These are phyloP conservation scores for Sporothrix variecibatus DNA, from an alignment of 2,329 filamentous ascomycete genomes.

Conservation along the genomic window DNA sequence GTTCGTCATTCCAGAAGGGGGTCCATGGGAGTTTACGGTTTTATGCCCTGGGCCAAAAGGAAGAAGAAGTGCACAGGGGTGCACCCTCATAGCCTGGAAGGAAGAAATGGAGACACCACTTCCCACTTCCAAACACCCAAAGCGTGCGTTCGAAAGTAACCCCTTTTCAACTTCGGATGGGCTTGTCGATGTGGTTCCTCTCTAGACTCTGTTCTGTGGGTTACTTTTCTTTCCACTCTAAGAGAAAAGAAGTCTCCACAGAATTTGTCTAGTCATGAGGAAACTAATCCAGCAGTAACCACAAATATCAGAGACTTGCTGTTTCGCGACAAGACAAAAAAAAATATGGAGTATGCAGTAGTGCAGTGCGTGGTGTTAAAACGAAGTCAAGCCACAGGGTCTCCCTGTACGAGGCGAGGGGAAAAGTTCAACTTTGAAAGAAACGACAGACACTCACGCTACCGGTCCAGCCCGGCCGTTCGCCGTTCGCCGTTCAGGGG, in stretches of 20 bases:
- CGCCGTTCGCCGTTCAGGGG: not conserved
- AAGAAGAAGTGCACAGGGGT: not conserved
- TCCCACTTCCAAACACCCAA: not conserved
- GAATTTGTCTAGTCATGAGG: not conserved
- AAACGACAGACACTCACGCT: not conserved
- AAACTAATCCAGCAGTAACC: not conserved
- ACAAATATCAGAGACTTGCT: slow-evolving; percentile 3
- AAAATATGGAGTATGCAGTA: not conserved
- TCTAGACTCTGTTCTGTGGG: too few relatives aligned
- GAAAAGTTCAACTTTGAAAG: not conserved
- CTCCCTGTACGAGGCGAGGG: not conserved
- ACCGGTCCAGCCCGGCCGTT: slow-evolving; percentile 4
- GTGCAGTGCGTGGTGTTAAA: not conserved
- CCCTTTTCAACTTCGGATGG: not conserved
- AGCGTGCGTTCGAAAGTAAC: not conserved
- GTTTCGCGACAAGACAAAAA: slow-evolving; percentile 6
- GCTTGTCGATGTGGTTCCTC: not conserved
- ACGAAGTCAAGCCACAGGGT: not conserved
- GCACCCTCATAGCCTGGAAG: not conserved
- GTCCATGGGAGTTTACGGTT: not conserved
- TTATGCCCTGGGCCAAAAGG: not conserved
- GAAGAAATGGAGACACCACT: not conserved
- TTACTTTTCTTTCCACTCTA: not conserved
- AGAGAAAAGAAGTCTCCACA: not conserved
- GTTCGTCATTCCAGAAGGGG: slow-evolving; percentile 17